phyloP scores from a whole-genome alignment of 768 basidiomycete species.

The Lactarius pseudohatsudake region DNA sequence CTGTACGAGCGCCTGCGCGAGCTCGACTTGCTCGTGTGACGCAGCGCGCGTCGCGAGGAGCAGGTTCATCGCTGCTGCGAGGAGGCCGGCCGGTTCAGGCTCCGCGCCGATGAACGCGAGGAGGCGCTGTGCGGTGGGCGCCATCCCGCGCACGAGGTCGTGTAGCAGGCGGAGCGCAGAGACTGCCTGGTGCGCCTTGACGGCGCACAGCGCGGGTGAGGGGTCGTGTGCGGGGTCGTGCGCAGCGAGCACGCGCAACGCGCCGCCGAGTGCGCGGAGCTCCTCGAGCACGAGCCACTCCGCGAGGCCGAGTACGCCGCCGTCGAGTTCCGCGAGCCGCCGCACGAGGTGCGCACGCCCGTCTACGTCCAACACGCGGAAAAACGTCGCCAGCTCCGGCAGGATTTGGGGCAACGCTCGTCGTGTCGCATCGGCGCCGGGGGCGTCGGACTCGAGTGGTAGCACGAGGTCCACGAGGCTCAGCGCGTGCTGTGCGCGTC shows the following conservation, averaged over 20 bases:
- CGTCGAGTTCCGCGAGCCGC: slow-evolving; percentile 57
- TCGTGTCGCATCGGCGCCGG: slow-evolving; percentile 43
- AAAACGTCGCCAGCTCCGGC: slow-evolving; percentile 54
- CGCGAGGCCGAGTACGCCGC: slow-evolving; percentile 54
- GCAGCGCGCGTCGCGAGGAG: slow-evolving; percentile 51
- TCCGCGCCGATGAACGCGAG: slow-evolving; percentile 42
- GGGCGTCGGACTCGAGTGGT: slow-evolving; percentile 37
- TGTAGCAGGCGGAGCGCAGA: slow-evolving; percentile 50
- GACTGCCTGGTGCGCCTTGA: slow-evolving; percentile 51
- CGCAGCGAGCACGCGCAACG: slow-evolving; percentile 45
- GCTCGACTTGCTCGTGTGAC: slow-evolving; percentile 45
- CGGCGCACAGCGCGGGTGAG: slow-evolving; percentile 32
- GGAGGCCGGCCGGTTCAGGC: slow-evolving; percentile 43
- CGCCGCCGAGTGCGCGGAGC: slow-evolving; percentile 59
- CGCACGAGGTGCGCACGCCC: slow-evolving; percentile 48
- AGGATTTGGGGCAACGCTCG: slow-evolving; percentile 58
- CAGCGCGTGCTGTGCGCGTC: slow-evolving; percentile 55
- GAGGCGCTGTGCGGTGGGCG: slow-evolving; percentile 46
- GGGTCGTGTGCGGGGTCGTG: slow-evolving; percentile 38
- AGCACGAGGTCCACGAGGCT: slow-evolving; percentile 58
- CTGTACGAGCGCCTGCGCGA: slow-evolving; percentile 39
- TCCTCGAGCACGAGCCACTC: slow-evolving; percentile 74
- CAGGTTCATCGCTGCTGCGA: slow-evolving; percentile 45
- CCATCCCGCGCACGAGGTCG: slow-evolving; percentile 44
- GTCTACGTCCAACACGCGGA: slow-evolving; percentile 55